Evolutionary conservation across 192 early-diverging fungal genomes (phyloP).

Genomic region (Umbelopsis isabellina): DNA sequence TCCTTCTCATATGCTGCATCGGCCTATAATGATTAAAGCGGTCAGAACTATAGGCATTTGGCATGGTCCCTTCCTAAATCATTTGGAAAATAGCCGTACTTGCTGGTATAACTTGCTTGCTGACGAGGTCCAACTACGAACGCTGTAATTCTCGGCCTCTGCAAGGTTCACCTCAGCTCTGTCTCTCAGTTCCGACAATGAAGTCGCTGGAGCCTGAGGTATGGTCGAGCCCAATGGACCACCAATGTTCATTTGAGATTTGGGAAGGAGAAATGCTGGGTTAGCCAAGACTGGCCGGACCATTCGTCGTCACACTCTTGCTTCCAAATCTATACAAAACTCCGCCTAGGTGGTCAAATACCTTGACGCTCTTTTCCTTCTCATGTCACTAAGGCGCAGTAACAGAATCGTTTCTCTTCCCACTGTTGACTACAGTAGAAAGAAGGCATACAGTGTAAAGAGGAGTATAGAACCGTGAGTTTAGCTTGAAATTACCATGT

Average conservation of each 20-base stretch:
- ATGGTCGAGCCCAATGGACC: slow-evolving; percentile 3
- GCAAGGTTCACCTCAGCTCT: slow-evolving; percentile 15
- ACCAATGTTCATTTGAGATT: not conserved
- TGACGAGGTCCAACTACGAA: slow-evolving; percentile 16
- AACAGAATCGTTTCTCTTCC: slow-evolving; percentile 9
- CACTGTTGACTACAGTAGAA: slow-evolving; percentile 8
- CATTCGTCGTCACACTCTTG: slow-evolving; percentile 20
- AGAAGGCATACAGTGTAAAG: slow-evolving; percentile 10
- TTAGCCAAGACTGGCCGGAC: not conserved
- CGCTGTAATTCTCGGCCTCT: slow-evolving; percentile 16
- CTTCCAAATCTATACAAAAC: not conserved
- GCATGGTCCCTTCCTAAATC: not conserved
- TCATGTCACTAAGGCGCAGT: slow-evolving; percentile 11
- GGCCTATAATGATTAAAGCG: slow-evolving; percentile 24
- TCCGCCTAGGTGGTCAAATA: not conserved
- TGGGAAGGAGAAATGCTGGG: not conserved
- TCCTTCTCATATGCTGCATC: slow-evolving; percentile 17
- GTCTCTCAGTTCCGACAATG: not conserved
- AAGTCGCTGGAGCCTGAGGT: not conserved
- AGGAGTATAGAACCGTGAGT: slow-evolving; percentile 4
- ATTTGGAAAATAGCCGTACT: slow-evolving; percentile 12
- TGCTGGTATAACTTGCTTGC: not conserved
- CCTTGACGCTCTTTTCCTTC: slow-evolving; percentile 7
- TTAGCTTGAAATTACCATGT: not conserved
- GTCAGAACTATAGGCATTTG: not conserved